Conservation (phyloP, 352 stramenopile species). For the Globisporangium irregulare region DNA sequence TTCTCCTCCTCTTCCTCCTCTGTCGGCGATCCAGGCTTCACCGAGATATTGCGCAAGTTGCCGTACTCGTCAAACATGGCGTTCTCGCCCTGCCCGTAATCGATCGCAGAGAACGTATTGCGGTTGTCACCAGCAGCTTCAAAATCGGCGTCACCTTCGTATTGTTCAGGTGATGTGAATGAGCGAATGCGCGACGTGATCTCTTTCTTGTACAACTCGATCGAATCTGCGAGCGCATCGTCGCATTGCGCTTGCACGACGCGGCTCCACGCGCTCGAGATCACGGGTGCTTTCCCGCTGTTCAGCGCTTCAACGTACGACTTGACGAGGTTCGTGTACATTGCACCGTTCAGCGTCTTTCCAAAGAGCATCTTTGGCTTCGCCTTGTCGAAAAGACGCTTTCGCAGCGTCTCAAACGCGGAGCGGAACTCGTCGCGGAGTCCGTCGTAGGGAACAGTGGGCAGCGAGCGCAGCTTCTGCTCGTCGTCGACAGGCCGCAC, state of each 20-base stretch:
- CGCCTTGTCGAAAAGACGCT: conserved; percentile 70
- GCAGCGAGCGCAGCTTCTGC: conserved; percentile 68
- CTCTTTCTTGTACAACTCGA: conserved; percentile 78
- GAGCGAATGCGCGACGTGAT: conserved; percentile 44
- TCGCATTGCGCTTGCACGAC: conserved; percentile 85
- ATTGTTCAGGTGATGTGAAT: conserved; percentile 58
- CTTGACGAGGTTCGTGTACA: conserved; percentile 81
- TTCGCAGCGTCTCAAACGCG: conserved; percentile 68
- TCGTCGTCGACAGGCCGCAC: conserved; percentile 87
- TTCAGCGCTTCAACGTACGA: conserved; percentile 88
- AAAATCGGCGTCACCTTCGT: conserved; percentile 47
- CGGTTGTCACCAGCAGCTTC: conserved; percentile 23
- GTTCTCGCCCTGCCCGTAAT: conserved; percentile 50
- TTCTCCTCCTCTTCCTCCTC: conserved; percentile 44
- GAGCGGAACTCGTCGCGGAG: conserved; percentile 79
- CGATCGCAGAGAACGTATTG: conserved; percentile 35
- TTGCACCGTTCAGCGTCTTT: conserved; percentile 81
- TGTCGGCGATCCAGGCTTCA: conserved; percentile 19
- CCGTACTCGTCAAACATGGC: conserved; percentile 79
- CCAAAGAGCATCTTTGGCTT: conserved; percentile 86
- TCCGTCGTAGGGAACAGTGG: conserved; percentile 65
- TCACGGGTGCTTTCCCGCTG: conserved; percentile 81
- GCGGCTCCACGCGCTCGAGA: conserved; percentile 87
- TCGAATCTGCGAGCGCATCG: conserved; percentile 70
- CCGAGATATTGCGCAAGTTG: conserved; percentile 49